Conservation (phyloP, 495 filamentous ascomycete species). For the Daldinia grandis region DNA sequence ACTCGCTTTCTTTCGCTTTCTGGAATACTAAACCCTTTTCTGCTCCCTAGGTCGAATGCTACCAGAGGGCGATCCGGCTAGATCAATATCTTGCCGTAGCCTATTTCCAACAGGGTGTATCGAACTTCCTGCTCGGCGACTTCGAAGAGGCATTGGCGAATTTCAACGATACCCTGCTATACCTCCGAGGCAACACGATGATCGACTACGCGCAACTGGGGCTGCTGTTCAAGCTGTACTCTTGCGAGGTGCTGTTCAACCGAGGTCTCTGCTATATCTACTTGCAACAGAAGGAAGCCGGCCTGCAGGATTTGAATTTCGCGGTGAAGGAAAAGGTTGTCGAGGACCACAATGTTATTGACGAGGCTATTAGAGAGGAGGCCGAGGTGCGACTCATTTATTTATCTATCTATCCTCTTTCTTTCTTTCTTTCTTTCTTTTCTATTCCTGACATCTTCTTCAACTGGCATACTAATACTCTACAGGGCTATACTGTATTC, state of each 20-base stretch:
- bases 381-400: conserved; percentile 89
- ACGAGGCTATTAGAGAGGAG: conserved; percentile 92
- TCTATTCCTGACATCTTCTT: not conserved
- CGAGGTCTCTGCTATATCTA: conserved; percentile 98
- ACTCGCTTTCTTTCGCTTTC: not conserved
- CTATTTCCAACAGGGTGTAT: conserved; percentile 98
- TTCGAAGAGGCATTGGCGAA: conserved; percentile 98
- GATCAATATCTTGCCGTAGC: conserved; percentile 97
- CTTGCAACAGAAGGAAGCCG: conserved; percentile 85
- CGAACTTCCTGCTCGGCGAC: conserved; percentile 96
- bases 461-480: conserved; percentile 29
- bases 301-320: conserved; percentile 89
- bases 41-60: conserved; percentile 80
- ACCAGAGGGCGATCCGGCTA: conserved; percentile 85
- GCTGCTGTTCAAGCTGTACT: conserved; percentile 94
- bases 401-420: too few species aligned
- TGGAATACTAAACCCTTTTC: conserved; percentile 20
- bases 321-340: conserved; percentile 97
- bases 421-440: not conserved
- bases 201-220: conserved; percentile 99
- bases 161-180: conserved; percentile 97
- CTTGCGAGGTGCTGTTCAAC: conserved; percentile 98
- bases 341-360: conserved; percentile 95
- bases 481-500: conserved; percentile 96
- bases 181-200: conserved; percentile 92